phyloP scores from a whole-genome alignment of 2,329 filamentous ascomycete genomes.

The Aureobasidium sp. region DNA sequence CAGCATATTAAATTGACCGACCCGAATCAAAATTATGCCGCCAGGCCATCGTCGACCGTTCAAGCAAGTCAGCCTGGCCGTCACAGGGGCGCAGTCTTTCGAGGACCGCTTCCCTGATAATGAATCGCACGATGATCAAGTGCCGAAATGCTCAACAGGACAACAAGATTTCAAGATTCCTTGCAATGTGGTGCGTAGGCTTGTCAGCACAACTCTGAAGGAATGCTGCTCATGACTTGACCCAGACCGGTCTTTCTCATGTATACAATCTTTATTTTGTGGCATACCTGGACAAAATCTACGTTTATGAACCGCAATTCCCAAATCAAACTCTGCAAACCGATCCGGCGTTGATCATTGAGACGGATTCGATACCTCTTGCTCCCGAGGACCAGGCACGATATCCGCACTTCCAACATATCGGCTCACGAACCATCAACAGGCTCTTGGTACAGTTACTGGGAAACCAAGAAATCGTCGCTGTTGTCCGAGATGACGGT shows the following conservation, averaged over 20 bases:
- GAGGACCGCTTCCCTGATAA: constrained; percentile 25
- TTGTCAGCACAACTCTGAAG: neutral
- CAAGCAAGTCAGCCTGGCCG: constrained; percentile 9
- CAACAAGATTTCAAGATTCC: neutral
- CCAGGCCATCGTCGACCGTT: neutral
- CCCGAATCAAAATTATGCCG: neutral
- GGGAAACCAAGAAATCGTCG: constrained; percentile 40
- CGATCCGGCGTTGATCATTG: constrained; percentile 33
- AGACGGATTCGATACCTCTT: constrained; percentile 30
- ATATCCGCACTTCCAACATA: neutral
- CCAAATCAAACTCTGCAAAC: constrained; percentile 34
- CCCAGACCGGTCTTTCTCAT: constrained; percentile 40
- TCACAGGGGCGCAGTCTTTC: constrained; percentile 7
- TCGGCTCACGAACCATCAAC: constrained; percentile 34
- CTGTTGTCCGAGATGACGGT: constrained; percentile 54
- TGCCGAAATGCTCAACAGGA: constrained; percentile 20
- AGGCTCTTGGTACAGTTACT: constrained; percentile 38
- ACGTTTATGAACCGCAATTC: constrained; percentile 39
- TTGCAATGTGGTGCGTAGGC: constrained; percentile 33
- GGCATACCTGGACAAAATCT: constrained; percentile 34
- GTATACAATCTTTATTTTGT: constrained; percentile 44
- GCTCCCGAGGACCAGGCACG: neutral
- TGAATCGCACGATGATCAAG: neutral
- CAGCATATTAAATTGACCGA: constrained; percentile 4
- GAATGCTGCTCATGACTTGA: constrained; percentile 10